Percentiles rank a stretch among this genome's conserved stretches.
These are phyloP conservation scores for Sicyos baderoa DNA, from an alignment of 306 rosid genomes.

Conservation along the genomic window DNA sequence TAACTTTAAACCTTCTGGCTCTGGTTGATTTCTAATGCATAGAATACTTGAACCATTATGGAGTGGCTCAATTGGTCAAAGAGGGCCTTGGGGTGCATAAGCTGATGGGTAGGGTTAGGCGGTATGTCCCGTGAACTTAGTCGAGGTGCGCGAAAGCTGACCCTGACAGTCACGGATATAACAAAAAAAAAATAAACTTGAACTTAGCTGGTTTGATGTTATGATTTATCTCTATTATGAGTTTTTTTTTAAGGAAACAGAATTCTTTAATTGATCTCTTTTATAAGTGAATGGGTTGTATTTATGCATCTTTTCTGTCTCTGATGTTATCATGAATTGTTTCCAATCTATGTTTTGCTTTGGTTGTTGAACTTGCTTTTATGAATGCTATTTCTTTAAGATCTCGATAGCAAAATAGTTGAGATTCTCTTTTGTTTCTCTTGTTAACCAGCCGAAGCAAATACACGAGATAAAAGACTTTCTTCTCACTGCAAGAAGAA, in stretches of 20 bases:
- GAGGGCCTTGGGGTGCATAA: too few species aligned
- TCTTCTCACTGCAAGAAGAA: constrained; percentile 83
- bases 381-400: background rate
- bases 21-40: background rate
- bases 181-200: too few species aligned
- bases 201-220: too few species aligned
- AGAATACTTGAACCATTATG: background rate
- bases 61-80: too few species aligned
- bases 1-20: background rate
- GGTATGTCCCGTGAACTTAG: too few species aligned
- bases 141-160: too few species aligned
- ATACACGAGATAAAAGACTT: constrained; percentile 86
- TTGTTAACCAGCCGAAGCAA: constrained; percentile 62
- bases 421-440: background rate
- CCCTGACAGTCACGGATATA: too few species aligned
- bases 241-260: too few species aligned
- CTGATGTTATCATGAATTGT: background rate
- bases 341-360: background rate
- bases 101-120: too few species aligned
- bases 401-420: background rate
- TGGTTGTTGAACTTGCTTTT: background rate
- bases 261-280: too few species aligned
- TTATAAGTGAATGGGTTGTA: background rate
- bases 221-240: too few species aligned
- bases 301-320: background rate